Evolutionary conservation across 208 protist genomes (phyloP).

Genomic region (Trypanosomatidae sp.): DNA sequence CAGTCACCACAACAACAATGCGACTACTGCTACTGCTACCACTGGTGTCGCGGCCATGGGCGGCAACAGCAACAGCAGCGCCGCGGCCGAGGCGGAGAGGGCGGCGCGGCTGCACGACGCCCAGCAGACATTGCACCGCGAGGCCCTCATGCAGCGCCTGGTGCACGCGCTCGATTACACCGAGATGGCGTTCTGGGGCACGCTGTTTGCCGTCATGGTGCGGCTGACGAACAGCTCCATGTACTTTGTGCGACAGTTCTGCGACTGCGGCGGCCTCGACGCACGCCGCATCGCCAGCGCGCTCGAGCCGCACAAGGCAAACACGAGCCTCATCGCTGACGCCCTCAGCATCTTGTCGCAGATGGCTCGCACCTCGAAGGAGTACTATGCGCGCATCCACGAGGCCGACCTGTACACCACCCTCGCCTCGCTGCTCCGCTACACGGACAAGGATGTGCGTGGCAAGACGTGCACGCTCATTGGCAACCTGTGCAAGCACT

Average conservation of each 20-base stretch:
- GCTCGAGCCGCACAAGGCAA: constrained; percentile 65
- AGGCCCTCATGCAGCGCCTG: constrained; percentile 67
- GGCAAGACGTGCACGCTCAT: constrained; percentile 91
- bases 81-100: too few relatives aligned
- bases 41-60: too few relatives aligned
- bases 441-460: constrained; percentile 64
- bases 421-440: constrained; percentile 44
- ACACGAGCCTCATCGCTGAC: constrained; percentile 64
- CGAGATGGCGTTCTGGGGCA: constrained; percentile 66
- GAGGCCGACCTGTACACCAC: constrained; percentile 60
- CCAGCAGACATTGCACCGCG: constrained; percentile 62
- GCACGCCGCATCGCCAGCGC: constrained; percentile 41
- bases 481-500: constrained; percentile 93
- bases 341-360: constrained; percentile 85
- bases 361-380: constrained; percentile 71
- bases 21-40: too few relatives aligned
- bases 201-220: constrained; percentile 70
- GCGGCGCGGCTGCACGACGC: too few relatives aligned
- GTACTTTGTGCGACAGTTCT: constrained; percentile 72
- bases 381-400: constrained; percentile 83
- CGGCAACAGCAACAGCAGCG: too few relatives aligned
- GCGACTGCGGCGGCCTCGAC: constrained; percentile 79
- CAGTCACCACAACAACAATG: too few relatives aligned
- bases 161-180: constrained; percentile 72
- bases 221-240: constrained; percentile 63